These are phyloP conservation scores for Sporothrix inflata DNA, from an alignment of 2,329 filamentous ascomycete genomes.

Conservation along the genomic window DNA sequence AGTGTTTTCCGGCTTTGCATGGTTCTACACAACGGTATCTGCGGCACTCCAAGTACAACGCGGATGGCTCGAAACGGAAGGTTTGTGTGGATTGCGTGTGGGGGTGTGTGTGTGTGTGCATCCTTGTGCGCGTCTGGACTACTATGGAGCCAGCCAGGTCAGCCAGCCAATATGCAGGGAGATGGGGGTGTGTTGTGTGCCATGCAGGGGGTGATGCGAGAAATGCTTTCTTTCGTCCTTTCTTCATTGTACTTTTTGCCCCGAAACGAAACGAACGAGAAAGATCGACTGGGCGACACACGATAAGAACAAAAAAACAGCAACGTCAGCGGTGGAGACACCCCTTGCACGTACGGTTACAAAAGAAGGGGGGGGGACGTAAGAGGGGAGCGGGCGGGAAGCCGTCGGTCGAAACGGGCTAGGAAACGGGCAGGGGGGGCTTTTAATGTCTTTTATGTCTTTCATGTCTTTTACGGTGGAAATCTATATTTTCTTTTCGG, in stretches of 20 bases:
- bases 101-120: constrained; percentile 1
- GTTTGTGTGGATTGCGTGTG: constrained; percentile 6
- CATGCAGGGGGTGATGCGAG: not conserved
- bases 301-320: not conserved
- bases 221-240: not conserved
- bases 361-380: not conserved
- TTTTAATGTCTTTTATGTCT: constrained; percentile 5
- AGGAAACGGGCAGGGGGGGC: constrained; percentile 5
- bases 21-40: not conserved
- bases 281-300: not conserved
- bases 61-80: not conserved
- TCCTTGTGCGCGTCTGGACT: constrained; percentile 7
- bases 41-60: constrained; percentile 3
- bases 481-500: not conserved
- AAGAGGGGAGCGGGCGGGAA: not conserved
- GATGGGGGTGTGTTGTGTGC: not conserved
- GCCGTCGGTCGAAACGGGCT: not conserved
- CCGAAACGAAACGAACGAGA: not conserved
- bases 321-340: constrained; percentile 8
- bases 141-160: not conserved
- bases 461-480: constrained; percentile 1
- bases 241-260: not conserved
- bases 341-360: not conserved
- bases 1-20: constrained; percentile 1
- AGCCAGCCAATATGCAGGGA: constrained; percentile 17